Conservation (phyloP, 345 rosid genomes). For the Microcos paniculata region DNA sequence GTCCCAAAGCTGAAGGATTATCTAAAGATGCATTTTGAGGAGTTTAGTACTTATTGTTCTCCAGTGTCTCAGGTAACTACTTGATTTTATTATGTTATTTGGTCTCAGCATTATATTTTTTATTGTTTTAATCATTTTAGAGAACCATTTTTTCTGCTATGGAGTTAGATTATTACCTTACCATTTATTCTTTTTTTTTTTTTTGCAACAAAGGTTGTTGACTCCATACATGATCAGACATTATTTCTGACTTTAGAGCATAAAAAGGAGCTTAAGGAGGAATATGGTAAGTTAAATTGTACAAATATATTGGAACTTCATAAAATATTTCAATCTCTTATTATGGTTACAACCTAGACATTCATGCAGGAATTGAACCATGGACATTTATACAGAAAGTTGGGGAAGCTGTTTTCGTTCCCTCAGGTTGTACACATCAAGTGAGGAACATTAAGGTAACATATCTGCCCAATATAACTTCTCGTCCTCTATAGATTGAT, state of each 20-base stretch:
- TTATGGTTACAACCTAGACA: background rate
- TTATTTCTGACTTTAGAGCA: slow-evolving; percentile 61
- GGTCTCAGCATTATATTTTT: background rate
- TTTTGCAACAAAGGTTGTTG: slow-evolving; percentile 42
- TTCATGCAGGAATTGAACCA: slow-evolving; percentile 50
- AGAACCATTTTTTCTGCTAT: background rate
- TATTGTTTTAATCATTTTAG: background rate
- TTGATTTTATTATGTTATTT: background rate
- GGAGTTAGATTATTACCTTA: background rate
- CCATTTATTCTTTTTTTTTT: background rate
- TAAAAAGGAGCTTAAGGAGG: slow-evolving; percentile 64
- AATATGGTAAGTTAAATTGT: slow-evolving; percentile 47
- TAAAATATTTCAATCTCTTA: slow-evolving; percentile 7
- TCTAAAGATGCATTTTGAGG: slow-evolving; percentile 57
- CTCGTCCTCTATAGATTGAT: background rate
- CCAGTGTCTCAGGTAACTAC: slow-evolving; percentile 52
- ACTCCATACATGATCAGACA: slow-evolving; percentile 71
- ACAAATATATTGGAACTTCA: background rate
- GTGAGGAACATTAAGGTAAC: slow-evolving; percentile 61
- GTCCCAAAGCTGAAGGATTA: slow-evolving; percentile 62
- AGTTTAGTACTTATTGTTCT: slow-evolving; percentile 56
- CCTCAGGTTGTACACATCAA: slow-evolving; percentile 74
- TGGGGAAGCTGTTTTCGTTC: slow-evolving; percentile 69
- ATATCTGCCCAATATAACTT: background rate
- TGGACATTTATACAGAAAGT: slow-evolving; percentile 63